Percentiles rank a stretch among this genome's conserved stretches.
Evolutionary conservation across 139 green algal species (phyloP).

Genomic region (Chlamydomonas asymmetrica): DNA sequence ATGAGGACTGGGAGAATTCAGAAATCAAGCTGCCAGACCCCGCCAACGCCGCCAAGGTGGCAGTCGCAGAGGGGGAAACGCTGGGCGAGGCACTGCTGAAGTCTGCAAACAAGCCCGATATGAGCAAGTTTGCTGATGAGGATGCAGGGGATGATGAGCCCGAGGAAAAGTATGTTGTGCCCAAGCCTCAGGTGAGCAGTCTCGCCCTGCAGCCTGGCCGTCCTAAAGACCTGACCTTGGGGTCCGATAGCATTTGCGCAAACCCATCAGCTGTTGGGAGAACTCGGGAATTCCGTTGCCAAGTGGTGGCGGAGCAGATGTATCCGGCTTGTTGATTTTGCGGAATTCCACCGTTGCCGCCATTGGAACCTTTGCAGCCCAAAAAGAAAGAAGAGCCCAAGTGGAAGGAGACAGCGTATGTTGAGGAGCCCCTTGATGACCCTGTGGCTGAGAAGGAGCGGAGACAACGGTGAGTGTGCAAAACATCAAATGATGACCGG

Average conservation of each 20-base stretch:
- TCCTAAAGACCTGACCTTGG: too few species aligned
- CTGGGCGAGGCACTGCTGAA: constrained; percentile 38
- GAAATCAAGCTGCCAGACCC: constrained; percentile 23
- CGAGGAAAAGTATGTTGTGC: constrained; percentile 33
- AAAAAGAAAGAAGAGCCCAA: constrained; percentile 67
- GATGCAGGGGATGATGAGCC: constrained; percentile 36
- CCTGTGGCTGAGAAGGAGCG: constrained; percentile 67
- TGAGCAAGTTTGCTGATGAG: constrained; percentile 59
- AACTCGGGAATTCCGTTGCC: too few species aligned
- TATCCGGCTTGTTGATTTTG: background rate
- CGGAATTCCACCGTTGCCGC: too few species aligned
- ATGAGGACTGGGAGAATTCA: constrained; percentile 54
- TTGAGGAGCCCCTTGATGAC: constrained; percentile 54
- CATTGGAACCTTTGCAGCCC: constrained; percentile 34
- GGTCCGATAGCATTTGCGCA: too few species aligned
- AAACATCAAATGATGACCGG: too few species aligned
- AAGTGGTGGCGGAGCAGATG: too few species aligned
- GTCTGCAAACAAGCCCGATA: constrained; percentile 22
- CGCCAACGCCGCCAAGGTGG: background rate
- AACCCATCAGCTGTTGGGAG: too few species aligned
- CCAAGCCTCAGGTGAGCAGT: constrained; percentile 17
- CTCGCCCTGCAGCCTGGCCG: too few species aligned
- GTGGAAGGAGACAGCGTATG: constrained; percentile 29
- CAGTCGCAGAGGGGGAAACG: too few species aligned
- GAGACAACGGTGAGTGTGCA: constrained; percentile 65